phyloP scores from a whole-genome alignment of 176 grass and related monocot genomes.

The Lolium multiflorum region DNA sequence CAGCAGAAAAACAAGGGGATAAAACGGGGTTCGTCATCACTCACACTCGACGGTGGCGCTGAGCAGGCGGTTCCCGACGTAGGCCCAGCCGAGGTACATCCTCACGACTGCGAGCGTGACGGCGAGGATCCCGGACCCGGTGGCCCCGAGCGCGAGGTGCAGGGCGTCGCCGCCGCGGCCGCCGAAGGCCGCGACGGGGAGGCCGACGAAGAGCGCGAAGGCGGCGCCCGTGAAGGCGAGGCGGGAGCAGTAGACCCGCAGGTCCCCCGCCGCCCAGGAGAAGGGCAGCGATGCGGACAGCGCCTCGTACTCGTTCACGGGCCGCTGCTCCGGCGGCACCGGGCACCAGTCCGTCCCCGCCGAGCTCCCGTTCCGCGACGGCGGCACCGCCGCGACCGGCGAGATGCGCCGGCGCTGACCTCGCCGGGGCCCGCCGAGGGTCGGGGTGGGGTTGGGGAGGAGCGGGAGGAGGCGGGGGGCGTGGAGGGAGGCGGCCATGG shows the following conservation, averaged over 20 bases:
- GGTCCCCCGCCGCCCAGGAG: conserved; percentile 75
- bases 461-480: conserved; percentile 34
- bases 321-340: conserved; percentile 83
- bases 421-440: not conserved
- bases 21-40: conserved; percentile 1
- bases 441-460: conserved; percentile 16
- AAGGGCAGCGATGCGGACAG: conserved; percentile 75
- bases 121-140: conserved; percentile 74
- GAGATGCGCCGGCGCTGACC: not conserved
- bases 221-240: conserved; percentile 63
- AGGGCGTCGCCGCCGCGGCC: conserved; percentile 51
- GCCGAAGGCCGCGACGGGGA: conserved; percentile 87
- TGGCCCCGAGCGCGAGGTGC: conserved; percentile 71
- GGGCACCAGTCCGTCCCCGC: conserved; percentile 93
- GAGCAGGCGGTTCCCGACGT: conserved; percentile 90
- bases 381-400: conserved; percentile 24
- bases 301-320: conserved; percentile 94
- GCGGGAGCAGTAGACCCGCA: conserved; percentile 68
- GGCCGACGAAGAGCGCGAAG: conserved; percentile 75
- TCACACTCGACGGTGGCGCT: conserved; percentile 98
- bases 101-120: conserved; percentile 83
- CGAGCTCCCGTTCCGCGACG: conserved; percentile 89
- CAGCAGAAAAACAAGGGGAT: too few species aligned
- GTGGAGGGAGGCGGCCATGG: conserved; percentile 58
- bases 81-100: conserved; percentile 98